Evolutionary conservation across 2,329 filamentous ascomycete species (phyloP), one percentile per base, ranked within the genome.

Genomic region (Myriosclerotinia duriaeana): DNA sequence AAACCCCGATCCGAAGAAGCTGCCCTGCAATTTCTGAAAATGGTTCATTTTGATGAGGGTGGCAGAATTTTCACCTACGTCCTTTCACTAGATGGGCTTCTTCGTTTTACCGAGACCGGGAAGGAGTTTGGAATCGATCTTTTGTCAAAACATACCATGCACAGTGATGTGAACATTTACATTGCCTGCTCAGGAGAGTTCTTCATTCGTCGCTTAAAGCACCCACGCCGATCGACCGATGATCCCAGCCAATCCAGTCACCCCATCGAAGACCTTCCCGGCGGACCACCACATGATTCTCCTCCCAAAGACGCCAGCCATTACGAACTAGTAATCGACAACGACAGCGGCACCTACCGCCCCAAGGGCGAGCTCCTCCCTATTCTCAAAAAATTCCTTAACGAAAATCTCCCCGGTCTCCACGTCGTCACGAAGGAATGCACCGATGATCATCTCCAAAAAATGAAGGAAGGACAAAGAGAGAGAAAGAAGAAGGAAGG

Each of bases 111-210:
- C 0, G 94, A 97, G 78, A 98, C 94, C 0, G 94, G 94, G 40
- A 95, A 95, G 73, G 93, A 97, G 74, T 97, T 97, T 68, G 92
- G 93, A 63, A 92, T 98, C 73, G 94, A 97, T 78, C 82, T 97
- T 77, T 79, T 98, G 73, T 93, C 89, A 77, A 98, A 98, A 77
- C 94, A 98, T 78, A 96, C 92, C 52, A 97, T 98, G 92, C 94
- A 98, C 79, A 94, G 91, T 71, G 89, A 97, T 77, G 93, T 97
- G 1, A 90, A 88, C 46, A 90, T 91, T 2, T 97, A 97, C 77
- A 92, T 97, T 70, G 94, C 93, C 30, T 97, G 89, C 76, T 92
- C 91, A 0, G 94, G 94, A 53, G 94, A 98, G 76, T 98, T 98
- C 78, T 95, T 97, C 77, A 84, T 98, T 69, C 86, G 92, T 17